phyloP scores from a whole-genome alignment of 2,329 filamentous ascomycete species.

The Colletotrichum salicis region DNA sequence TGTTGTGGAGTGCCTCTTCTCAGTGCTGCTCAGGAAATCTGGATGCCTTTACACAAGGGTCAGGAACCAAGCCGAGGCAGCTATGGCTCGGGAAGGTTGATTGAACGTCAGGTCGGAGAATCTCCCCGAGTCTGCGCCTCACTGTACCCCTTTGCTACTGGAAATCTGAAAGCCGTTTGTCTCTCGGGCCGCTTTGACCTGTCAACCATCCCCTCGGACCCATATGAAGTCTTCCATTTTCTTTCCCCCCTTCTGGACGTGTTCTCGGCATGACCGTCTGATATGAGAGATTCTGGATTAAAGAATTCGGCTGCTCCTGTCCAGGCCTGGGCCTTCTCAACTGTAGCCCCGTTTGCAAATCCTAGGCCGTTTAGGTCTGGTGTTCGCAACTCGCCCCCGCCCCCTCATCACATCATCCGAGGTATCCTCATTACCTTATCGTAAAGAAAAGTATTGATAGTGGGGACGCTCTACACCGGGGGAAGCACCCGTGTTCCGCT shows the following conservation, averaged over 20 bases:
- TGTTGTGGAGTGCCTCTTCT: not conserved
- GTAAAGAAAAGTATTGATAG: constrained; percentile 15
- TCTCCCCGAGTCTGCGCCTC: not conserved
- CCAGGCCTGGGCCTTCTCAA: not conserved
- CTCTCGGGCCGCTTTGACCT: constrained; percentile 7
- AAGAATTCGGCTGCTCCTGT: not conserved
- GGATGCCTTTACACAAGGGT: too few relatives aligned
- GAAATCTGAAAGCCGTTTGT: not conserved
- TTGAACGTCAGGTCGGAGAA: not conserved
- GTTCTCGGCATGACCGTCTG: not conserved
- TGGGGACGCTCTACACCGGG: constrained; percentile 14
- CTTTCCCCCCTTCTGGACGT: not conserved
- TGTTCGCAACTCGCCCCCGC: not conserved
- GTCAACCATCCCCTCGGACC: not conserved
- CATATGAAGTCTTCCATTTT: not conserved
- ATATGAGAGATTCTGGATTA: too few relatives aligned
- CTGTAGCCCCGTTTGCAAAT: not conserved
- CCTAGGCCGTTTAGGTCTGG: not conserved
- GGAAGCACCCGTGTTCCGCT: constrained; percentile 18
- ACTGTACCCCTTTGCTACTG: not conserved
- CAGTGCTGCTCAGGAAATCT: too few relatives aligned
- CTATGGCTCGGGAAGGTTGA: not conserved
- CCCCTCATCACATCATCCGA: constrained; percentile 21
- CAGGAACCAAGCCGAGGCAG: too few relatives aligned
- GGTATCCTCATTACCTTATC: constrained; percentile 18